Evolutionary conservation across 345 rosid species (phyloP).

Genomic region (Gynandropsis gynandra): DNA sequence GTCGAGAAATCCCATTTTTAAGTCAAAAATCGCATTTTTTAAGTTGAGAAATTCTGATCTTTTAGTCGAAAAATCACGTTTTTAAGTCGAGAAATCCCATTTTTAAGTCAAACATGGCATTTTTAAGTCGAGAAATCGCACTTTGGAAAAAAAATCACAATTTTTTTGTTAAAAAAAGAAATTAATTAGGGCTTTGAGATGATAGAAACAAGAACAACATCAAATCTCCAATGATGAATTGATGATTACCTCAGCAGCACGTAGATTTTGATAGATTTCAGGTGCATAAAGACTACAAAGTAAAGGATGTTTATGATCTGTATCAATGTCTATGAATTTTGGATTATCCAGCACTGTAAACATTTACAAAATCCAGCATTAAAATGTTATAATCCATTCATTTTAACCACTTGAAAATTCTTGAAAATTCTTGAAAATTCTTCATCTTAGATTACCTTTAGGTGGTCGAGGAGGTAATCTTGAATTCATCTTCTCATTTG

Average conservation of each 20-base stretch:
- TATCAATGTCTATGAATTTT: constrained; percentile 53
- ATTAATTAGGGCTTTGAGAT: no score
- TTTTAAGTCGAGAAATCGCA: no score
- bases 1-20: no score
- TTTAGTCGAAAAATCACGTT: no score
- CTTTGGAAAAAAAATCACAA: no score
- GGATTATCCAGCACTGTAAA: constrained; percentile 35
- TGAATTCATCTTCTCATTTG: constrained; percentile 11
- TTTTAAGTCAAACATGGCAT: no score
- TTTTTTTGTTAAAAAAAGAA: no score
- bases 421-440: no score
- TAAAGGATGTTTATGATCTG: constrained; percentile 51
- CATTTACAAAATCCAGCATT: constrained; percentile 18
- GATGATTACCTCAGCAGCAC: constrained; percentile 66
- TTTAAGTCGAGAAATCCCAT: no score
- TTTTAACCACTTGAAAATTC: not conserved
- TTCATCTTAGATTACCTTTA: constrained; percentile 24
- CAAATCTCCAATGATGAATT: constrained; percentile 7
- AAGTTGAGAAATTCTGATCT: no score
- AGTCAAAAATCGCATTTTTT: no score
- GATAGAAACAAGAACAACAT: not conserved
- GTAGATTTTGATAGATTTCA: constrained; percentile 60
- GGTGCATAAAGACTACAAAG: constrained; percentile 73
- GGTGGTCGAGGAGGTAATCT: constrained; percentile 27
- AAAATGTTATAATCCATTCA: constrained; percentile 13